Base-by-base conservation (phyloP, 805 yeast species). In the Candida gorgasii region DNA sequence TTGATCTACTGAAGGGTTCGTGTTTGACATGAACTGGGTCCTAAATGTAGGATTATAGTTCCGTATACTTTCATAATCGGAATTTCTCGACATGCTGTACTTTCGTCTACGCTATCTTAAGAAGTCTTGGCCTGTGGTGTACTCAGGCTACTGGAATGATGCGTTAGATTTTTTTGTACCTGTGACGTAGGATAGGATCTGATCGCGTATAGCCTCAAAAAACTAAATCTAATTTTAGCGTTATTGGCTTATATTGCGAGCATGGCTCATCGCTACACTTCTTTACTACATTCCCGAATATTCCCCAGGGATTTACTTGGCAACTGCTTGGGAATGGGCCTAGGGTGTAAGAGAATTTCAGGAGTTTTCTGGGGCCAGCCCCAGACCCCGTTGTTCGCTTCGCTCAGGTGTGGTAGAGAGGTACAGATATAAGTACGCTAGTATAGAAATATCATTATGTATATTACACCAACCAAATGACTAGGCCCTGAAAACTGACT, bases 401-500 rank as follows among this genome's bases (percentile, higher is more conserved):
- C 24, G 9, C 24, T 22, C 9, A 9, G 9, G 24, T 22, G 24
- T 9, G n/a, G n/a, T n/a, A n/a, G n/a, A n/a, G n/a, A n/a, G n/a
- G n/a, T n/a, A n/a, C n/a, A n/a, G n/a, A n/a, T n/a, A n/a, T n/a
- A n/a, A n/a, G n/a, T n/a, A n/a, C n/a, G n/a, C n/a, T n/a, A n/a
- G n/a, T n/a, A n/a, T n/a, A n/a, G n/a, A n/a, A n/a, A n/a, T n/a
- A n/a, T n/a, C n/a, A n/a, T 20, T 20, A 20, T 8, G 28, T 26
- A 26, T 26, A 26, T 26, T 27, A 13, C 28, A 7, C 8, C 28
- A 5, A 22, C 24, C 24, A 22, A 22, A 22, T 12, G 14, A 12
- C 17, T 27, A n/a, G n/a, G 8, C 16, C 55, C 66, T 87, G 69
- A 89, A 89, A 49, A 89, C 64, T 19, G 78, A 79, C 46, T 79